These are phyloP conservation scores for Pugionium dolabratum DNA, from an alignment of 345 rosid genomes.

Conservation along the genomic window DNA sequence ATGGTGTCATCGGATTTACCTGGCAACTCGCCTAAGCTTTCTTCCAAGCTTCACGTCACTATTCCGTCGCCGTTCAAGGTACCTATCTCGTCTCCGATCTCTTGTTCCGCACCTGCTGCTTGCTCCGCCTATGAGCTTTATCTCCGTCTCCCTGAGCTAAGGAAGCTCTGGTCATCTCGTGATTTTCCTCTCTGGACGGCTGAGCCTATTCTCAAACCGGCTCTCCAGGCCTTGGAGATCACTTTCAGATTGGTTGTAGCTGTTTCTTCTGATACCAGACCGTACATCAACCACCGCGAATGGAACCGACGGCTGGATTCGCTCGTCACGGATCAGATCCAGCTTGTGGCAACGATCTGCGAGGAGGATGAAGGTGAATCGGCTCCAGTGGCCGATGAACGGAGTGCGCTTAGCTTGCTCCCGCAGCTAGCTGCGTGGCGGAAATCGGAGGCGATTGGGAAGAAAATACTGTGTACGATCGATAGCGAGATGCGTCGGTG, in stretches of 20 bases:
- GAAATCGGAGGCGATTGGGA: conserved; percentile 65
- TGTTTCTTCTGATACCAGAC: conserved; percentile 65
- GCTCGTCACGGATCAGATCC: conserved; percentile 67
- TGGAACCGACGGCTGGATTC: conserved; percentile 79
- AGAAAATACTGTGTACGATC: conserved; percentile 59
- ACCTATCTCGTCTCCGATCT: conserved; percentile 41
- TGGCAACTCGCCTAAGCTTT: conserved; percentile 29
- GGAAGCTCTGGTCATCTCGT: conserved; percentile 51
- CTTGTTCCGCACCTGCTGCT: conserved; percentile 48
- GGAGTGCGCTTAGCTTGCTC: conserved; percentile 72
- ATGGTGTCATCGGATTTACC: conserved; percentile 49
- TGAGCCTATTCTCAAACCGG: conserved; percentile 71
- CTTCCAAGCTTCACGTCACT: conserved; percentile 53
- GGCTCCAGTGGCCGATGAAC: conserved; percentile 45
- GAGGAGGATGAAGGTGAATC: conserved; percentile 33
- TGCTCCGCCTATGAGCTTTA: conserved; percentile 80
- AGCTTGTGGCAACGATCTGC: conserved; percentile 55
- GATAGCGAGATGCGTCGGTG: conserved; percentile 84
- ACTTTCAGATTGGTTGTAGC: conserved; percentile 71
- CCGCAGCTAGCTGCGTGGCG: conserved; percentile 82
- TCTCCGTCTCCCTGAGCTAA: conserved; percentile 76
- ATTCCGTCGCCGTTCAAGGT: conserved; percentile 45
- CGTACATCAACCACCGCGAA: conserved; percentile 67
- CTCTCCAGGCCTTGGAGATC: conserved; percentile 78
- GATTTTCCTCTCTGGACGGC: conserved; percentile 67